phyloP scores from a whole-genome alignment of 106 monocot species.

The Triglochin maritima region DNA sequence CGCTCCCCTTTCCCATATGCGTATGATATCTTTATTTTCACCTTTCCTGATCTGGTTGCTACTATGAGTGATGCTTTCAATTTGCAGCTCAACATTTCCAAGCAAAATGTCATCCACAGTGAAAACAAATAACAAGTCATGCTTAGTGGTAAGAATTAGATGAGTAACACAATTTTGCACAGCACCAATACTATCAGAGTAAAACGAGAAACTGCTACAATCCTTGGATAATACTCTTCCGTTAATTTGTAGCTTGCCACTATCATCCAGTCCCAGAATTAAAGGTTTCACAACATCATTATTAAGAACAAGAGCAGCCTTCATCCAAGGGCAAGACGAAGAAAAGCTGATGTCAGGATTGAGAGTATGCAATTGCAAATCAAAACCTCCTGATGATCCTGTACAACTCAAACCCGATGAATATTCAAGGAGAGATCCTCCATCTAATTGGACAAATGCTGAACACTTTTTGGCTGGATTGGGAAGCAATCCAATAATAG shows the following conservation, averaged over 20 bases:
- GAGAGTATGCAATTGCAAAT: slow-evolving; percentile 9
- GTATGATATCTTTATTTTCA: slow-evolving; percentile 39
- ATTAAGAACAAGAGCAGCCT: slow-evolving; percentile 41
- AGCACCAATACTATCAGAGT: slow-evolving; percentile 24
- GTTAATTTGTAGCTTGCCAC: slow-evolving; percentile 56
- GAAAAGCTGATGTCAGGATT: slow-evolving; percentile 42
- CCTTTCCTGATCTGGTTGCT: slow-evolving; percentile 10
- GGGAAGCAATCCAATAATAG: slow-evolving; percentile 42
- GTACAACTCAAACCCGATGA: slow-evolving; percentile 16
- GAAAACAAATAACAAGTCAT: slow-evolving; percentile 68
- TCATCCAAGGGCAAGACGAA: slow-evolving; percentile 85
- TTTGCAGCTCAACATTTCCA: slow-evolving; percentile 32
- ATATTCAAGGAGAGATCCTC: slow-evolving; percentile 70
- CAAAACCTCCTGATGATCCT: background rate
- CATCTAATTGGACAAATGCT: slow-evolving; percentile 70
- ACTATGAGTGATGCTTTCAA: slow-evolving; percentile 17
- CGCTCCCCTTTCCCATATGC: slow-evolving; percentile 91
- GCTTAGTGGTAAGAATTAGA: slow-evolving; percentile 73
- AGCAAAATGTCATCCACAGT: slow-evolving; percentile 57
- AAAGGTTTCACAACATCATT: slow-evolving; percentile 35
- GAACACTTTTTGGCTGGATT: slow-evolving; percentile 63
- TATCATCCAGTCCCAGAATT: slow-evolving; percentile 77
- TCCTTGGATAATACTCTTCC: slow-evolving; percentile 42
- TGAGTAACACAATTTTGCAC: slow-evolving; percentile 47
- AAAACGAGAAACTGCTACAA: slow-evolving; percentile 84